Percentiles rank a stretch among this genome's conserved stretches.
Evolutionary conservation across 225 moss, liverwort and hornwort genomes (phyloP).

Genomic region (Neckera pumila): DNA sequence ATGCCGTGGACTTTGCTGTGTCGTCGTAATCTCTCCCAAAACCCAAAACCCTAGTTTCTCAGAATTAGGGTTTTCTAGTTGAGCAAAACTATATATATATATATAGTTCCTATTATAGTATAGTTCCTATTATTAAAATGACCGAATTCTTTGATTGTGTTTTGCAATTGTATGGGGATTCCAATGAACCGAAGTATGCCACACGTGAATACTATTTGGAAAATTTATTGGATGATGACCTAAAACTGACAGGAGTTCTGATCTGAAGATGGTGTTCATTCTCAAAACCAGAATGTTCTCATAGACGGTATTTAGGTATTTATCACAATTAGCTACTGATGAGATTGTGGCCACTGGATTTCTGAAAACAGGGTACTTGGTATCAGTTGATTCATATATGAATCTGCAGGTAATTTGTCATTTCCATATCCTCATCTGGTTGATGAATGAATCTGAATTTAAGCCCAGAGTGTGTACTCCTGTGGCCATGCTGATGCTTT

Average conservation of each 20-base stretch:
- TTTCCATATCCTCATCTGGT: neutral
- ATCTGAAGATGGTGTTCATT: neutral
- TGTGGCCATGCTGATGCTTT: neutral
- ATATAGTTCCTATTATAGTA: neutral
- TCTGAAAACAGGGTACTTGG: constrained; percentile 63
- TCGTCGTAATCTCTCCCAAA: neutral
- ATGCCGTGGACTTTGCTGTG: neutral
- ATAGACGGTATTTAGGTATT: neutral
- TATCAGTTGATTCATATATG: constrained; percentile 97
- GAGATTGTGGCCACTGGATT: neutral
- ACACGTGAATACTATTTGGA: neutral
- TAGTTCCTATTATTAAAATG: neutral
- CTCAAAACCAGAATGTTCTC: neutral
- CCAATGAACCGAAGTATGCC: neutral
- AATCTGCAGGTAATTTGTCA: constrained; percentile 59
- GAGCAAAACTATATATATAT: no score
- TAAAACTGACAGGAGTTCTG: neutral
- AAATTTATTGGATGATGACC: neutral
- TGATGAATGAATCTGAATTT: neutral
- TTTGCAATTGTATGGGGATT: neutral
- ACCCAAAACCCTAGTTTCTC: neutral
- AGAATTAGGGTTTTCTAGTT: constrained; percentile 3
- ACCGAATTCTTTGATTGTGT: neutral
- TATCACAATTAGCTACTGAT: neutral
- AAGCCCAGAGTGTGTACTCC: neutral